Conservation (phyloP, 495 filamentous ascomycete genomes). For the Hypoxylon trugodes region DNA sequence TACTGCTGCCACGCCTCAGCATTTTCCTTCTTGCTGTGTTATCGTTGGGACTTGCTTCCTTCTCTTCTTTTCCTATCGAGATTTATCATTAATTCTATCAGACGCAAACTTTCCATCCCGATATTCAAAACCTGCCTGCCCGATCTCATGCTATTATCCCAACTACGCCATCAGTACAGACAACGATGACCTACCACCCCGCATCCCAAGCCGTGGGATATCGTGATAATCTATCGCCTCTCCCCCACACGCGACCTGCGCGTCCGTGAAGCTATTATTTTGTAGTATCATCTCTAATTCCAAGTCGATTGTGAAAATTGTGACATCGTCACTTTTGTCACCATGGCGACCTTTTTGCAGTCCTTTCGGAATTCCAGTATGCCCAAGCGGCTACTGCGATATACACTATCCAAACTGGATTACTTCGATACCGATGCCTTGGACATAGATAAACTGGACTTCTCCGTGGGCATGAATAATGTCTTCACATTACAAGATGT, state of each 20-base stretch:
- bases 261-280: conserved; percentile 38
- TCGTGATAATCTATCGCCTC: conserved; percentile 41
- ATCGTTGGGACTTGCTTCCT: conserved; percentile 12
- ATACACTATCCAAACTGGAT: conserved; percentile 79
- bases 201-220: conserved; percentile 44
- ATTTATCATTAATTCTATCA: conserved; percentile 8
- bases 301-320: not conserved
- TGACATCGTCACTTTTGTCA: conserved; percentile 11
- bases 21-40: conserved; percentile 1
- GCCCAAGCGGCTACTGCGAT: conserved; percentile 83
- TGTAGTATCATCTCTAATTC: not conserved
- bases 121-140: not conserved
- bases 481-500: conserved; percentile 84
- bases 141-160: not conserved
- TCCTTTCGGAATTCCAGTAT: conserved; percentile 71
- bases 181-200: conserved; percentile 45
- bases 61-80: too few species aligned
- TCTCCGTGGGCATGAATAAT: conserved; percentile 77
- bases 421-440: conserved; percentile 82
- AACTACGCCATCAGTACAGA: conserved; percentile 32
- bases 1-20: conserved; percentile 11
- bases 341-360: conserved; percentile 69
- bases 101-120: conserved; percentile 13
- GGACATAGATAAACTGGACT: conserved; percentile 80
- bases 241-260: conserved; percentile 41